Conservation (phyloP, 371 early-diverging fungal species). For the Lichtheimia ramosa region DNA sequence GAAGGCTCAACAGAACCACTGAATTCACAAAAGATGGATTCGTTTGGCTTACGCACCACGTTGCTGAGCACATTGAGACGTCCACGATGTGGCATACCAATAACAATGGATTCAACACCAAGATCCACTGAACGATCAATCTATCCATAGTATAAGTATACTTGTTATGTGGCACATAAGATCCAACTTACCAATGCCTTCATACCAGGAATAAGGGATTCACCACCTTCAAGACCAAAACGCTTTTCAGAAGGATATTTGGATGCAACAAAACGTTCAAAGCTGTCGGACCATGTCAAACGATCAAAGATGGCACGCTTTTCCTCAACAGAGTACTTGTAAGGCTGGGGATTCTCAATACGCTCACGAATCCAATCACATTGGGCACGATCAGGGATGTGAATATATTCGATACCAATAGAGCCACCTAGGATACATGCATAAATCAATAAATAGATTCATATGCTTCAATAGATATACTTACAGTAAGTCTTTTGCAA, state of each 20-base stretch:
- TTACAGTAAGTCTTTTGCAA: constrained; percentile 88
- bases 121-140: constrained; percentile 94
- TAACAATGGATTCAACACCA: constrained; percentile 91
- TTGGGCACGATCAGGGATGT: constrained; percentile 92
- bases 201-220: constrained; percentile 96
- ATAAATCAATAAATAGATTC: not conserved
- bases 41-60: constrained; percentile 96
- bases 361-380: constrained; percentile 96
- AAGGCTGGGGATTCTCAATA: constrained; percentile 88
- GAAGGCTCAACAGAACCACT: constrained; percentile 72
- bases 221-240: constrained; percentile 97
- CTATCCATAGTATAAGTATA: constrained; percentile 29
- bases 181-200: constrained; percentile 79
- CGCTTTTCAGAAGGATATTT: constrained; percentile 97
- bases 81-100: constrained; percentile 99
- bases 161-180: too few species aligned
- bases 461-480: constrained; percentile 13
- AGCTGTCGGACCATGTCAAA: constrained; percentile 94
- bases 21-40: constrained; percentile 97
- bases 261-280: constrained; percentile 91
- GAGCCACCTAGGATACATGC: constrained; percentile 65
- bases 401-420: constrained; percentile 96
- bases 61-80: constrained; percentile 96
- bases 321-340: constrained; percentile 82
- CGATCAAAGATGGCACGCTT: constrained; percentile 93